phyloP scores from a whole-genome alignment of 345 rosid genomes.

The Populus alba region DNA sequence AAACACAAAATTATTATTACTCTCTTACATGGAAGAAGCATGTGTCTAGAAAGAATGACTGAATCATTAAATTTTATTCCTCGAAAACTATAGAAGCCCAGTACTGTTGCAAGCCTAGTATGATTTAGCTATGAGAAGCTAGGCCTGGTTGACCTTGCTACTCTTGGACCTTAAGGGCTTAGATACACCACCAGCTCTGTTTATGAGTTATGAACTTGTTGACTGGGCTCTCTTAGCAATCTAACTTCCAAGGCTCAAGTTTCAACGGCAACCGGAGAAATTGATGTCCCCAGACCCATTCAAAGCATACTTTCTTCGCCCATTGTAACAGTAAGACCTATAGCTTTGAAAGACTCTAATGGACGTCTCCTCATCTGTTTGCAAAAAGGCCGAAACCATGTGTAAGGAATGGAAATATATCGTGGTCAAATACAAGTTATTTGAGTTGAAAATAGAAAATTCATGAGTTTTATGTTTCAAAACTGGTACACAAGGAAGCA shows the following conservation, averaged over 20 bases:
- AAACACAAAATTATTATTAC: too few species aligned
- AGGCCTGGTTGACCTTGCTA: background rate
- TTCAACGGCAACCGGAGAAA: background rate
- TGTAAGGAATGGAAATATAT: background rate
- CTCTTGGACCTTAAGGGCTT: background rate
- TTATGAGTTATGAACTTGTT: background rate
- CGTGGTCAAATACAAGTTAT: background rate
- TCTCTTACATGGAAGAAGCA: too few species aligned
- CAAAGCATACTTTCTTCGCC: background rate
- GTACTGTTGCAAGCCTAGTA: too few species aligned
- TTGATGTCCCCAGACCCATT: background rate
- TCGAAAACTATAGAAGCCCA: too few species aligned
- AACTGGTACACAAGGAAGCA: too few species aligned
- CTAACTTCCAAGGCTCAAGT: background rate
- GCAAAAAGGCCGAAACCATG: background rate
- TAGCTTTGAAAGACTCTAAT: background rate
- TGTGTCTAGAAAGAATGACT: too few species aligned
- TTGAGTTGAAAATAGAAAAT: too few species aligned
- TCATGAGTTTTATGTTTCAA: too few species aligned
- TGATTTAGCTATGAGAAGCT: too few species aligned
- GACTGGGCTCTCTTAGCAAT: background rate
- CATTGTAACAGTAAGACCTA: too few species aligned
- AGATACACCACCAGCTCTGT: background rate
- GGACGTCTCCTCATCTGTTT: background rate
- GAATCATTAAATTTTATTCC: too few species aligned